Conservation (phyloP, 306 rosid genomes). For the Citrullus mucosospermus region DNA sequence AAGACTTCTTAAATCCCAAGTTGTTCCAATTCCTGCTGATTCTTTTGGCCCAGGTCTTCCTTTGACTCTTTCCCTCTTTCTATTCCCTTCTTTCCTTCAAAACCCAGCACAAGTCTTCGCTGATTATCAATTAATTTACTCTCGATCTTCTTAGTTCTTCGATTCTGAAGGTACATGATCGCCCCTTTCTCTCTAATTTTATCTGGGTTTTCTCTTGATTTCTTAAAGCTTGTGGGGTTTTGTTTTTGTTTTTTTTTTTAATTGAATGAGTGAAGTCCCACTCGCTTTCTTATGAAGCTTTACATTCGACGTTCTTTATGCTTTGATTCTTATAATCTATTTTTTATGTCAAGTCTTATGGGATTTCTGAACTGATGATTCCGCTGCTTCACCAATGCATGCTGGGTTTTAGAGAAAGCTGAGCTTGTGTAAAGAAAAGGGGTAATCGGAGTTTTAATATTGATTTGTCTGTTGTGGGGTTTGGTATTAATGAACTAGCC, state of each 20-base stretch:
- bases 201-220: not conserved
- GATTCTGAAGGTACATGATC: not conserved
- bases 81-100: not conserved
- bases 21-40: not conserved
- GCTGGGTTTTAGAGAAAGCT: not conserved
- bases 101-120: not conserved
- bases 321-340: not conserved
- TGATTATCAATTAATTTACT: not conserved
- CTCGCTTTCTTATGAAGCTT: not conserved
- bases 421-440: not conserved
- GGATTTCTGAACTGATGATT: not conserved
- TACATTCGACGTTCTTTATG: not conserved
- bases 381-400: not conserved
- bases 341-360: not conserved
- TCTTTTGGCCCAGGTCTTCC: constrained; percentile 3
- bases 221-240: not conserved
- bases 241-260: not conserved
- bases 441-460: not conserved
- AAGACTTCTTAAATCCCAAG: not conserved
- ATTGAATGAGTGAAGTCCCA: not conserved
- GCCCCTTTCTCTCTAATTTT: not conserved
- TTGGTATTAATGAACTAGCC: not conserved
- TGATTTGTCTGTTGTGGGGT: not conserved
- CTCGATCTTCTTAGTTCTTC: not conserved
- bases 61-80: constrained; percentile 4